These are phyloP conservation scores for Talaromyces sp. DNA, from an alignment of 2,329 filamentous ascomycete species.

Conservation along the genomic window DNA sequence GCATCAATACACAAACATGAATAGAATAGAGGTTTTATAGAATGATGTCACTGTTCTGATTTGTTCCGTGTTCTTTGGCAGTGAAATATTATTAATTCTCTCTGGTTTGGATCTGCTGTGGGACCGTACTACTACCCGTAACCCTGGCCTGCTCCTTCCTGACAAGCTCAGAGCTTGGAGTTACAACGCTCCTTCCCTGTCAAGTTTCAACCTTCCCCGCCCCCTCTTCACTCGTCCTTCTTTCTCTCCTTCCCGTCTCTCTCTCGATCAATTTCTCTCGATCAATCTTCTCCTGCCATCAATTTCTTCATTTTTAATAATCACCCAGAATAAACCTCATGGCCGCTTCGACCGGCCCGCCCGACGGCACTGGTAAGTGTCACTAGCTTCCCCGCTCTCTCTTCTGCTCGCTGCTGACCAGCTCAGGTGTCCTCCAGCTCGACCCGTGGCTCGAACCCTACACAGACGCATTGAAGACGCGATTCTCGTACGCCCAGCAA, in stretches of 20 bases:
- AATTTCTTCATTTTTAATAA: neutral
- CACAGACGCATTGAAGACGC: conserved; percentile 65
- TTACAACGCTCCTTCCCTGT: neutral
- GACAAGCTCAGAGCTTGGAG: neutral
- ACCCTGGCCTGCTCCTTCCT: neutral
- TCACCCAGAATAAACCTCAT: neutral
- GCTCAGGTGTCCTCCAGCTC: conserved; percentile 71
- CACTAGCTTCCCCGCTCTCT: neutral
- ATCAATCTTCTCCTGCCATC: neutral
- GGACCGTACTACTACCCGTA: neutral
- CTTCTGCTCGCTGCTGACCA: neutral
- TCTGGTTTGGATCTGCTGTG: neutral
- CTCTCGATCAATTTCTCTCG: neutral
- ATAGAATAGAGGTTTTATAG: neutral
- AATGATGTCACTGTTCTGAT: neutral
- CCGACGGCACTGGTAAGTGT: conserved; percentile 10
- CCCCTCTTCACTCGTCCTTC: neutral
- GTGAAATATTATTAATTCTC: too few species aligned
- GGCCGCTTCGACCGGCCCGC: conserved; percentile 8
- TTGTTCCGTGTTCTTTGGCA: too few species aligned
- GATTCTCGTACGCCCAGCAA: conserved; percentile 71
- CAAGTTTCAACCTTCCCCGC: neutral
- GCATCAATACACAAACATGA: neutral
- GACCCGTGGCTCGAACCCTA: conserved; percentile 90
- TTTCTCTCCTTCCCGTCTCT: neutral